Conservation (phyloP, 352 stramenopile species). For the Pythium volutum region DNA sequence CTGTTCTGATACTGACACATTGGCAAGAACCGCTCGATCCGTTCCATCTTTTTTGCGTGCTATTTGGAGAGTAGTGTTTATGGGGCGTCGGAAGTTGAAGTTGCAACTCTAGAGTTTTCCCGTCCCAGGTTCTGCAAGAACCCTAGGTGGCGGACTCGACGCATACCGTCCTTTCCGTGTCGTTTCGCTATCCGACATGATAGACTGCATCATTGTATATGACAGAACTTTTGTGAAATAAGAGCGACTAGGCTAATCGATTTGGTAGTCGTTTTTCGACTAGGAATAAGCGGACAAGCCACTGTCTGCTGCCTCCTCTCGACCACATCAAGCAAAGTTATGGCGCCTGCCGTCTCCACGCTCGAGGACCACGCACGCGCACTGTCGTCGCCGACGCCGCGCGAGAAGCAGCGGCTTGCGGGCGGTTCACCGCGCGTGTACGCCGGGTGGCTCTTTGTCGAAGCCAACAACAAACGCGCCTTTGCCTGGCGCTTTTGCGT, state of each 20-base stretch:
- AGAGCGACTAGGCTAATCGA: too few relatives aligned
- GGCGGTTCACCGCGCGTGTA: slow-evolving; percentile 15
- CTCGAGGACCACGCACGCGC: background rate
- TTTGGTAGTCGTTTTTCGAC: background rate
- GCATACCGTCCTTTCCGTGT: background rate
- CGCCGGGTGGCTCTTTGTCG: slow-evolving; percentile 38
- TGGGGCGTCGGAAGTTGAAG: too few relatives aligned
- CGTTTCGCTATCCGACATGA: slow-evolving; percentile 12
- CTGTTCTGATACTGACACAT: too few relatives aligned
- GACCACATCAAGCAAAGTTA: background rate
- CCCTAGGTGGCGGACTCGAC: background rate
- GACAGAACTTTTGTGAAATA: too few relatives aligned
- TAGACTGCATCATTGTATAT: background rate
- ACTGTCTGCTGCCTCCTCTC: background rate
- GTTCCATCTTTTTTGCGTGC: too few relatives aligned
- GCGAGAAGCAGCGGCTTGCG: slow-evolving; percentile 10
- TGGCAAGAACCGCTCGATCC: too few relatives aligned
- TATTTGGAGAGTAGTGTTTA: too few relatives aligned
- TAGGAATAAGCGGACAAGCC: background rate
- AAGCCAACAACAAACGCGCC: slow-evolving; percentile 27
- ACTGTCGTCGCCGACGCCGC: slow-evolving; percentile 14
- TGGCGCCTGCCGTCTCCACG: background rate
- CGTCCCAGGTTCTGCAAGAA: background rate
- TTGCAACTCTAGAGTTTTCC: too few relatives aligned
- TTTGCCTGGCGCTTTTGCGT: slow-evolving; percentile 46